Percentiles rank a stretch among this genome's conserved stretches.
Conservation (phyloP, 108 stramenopile species). For the Aurantiochytrium sp. region DNA sequence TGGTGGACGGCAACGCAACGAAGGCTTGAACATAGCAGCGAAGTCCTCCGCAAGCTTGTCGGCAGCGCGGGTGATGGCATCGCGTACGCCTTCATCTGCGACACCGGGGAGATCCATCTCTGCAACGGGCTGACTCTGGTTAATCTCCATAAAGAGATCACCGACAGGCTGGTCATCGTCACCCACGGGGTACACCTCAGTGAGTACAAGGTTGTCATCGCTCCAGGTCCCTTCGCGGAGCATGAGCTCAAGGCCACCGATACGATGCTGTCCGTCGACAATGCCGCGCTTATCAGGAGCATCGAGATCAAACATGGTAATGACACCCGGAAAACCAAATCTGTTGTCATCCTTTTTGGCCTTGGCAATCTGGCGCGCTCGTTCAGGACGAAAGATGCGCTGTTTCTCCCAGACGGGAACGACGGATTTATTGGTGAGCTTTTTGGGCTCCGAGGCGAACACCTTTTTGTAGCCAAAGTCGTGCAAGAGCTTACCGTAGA, state of each 20-base stretch:
- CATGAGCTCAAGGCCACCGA: conserved; percentile 68
- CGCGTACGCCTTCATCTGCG: conserved; percentile 27
- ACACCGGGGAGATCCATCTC: conserved; percentile 66
- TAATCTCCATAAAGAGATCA: conserved; percentile 75
- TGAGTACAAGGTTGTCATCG: conserved; percentile 49
- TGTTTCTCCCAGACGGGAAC: conserved; percentile 30
- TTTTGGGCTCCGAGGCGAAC: conserved; percentile 10
- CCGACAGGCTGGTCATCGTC: conserved; percentile 15
- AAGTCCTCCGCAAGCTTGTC: conserved; percentile 40
- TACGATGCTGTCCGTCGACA: conserved; percentile 78
- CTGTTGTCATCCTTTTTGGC: not conserved
- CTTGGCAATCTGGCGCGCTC: conserved; percentile 14
- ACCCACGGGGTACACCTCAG: conserved; percentile 58
- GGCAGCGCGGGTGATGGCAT: conserved; percentile 58
- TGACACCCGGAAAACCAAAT: conserved; percentile 18
- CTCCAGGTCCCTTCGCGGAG: conserved; percentile 31
- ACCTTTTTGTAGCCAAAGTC: conserved; percentile 30
- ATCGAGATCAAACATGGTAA: conserved; percentile 12
- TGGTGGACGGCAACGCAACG: conserved; percentile 63
- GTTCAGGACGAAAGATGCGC: conserved; percentile 25
- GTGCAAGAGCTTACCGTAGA: conserved; percentile 18
- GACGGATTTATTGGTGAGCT: not conserved
- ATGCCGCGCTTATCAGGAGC: conserved; percentile 54
- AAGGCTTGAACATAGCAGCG: conserved; percentile 72
- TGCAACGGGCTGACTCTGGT: conserved; percentile 72